These are phyloP conservation scores for Diaporthe sp. DNA, from an alignment of 2,329 filamentous ascomycete species.

Conservation along the genomic window DNA sequence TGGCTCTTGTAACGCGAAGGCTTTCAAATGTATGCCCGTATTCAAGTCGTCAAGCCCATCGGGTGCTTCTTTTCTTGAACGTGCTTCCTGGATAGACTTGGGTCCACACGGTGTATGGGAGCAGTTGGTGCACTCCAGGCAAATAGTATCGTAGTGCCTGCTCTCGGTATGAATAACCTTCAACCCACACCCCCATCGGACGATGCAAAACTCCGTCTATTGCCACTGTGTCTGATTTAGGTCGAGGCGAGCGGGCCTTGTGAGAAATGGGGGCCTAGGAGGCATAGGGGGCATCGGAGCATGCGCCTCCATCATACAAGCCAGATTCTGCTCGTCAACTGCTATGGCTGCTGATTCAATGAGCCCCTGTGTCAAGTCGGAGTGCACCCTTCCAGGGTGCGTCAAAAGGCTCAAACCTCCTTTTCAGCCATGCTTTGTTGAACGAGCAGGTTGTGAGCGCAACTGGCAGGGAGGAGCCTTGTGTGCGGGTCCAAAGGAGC, in stretches of 20 bases:
- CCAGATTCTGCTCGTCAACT: neutral
- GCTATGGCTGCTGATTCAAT: neutral
- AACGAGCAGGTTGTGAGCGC: neutral
- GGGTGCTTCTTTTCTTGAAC: too few relatives aligned
- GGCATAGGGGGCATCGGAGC: too few relatives aligned
- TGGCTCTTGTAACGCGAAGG: neutral
- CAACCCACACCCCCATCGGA: neutral
- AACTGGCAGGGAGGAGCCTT: too few relatives aligned
- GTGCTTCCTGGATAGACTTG: neutral
- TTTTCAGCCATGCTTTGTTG: neutral
- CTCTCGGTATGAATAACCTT: neutral
- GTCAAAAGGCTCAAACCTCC: too few relatives aligned
- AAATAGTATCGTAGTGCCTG: too few relatives aligned
- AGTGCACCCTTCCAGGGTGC: too few relatives aligned
- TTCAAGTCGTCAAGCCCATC: neutral
- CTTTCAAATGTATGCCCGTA: neutral
- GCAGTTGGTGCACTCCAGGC: neutral
- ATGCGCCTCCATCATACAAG: too few relatives aligned
- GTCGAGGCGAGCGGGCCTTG: neutral
- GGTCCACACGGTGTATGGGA: neutral
- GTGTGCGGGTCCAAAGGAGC: neutral
- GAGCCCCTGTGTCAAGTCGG: neutral
- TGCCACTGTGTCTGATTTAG: neutral
- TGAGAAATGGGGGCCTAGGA: neutral
- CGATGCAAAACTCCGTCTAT: too few relatives aligned